A percentile compares a stretch with the other conserved stretches of the same genome.
These are phyloP conservation scores for Boletus semigastroideus DNA, from an alignment of 1,284 basidiomycete genomes.

Conservation along the genomic window DNA sequence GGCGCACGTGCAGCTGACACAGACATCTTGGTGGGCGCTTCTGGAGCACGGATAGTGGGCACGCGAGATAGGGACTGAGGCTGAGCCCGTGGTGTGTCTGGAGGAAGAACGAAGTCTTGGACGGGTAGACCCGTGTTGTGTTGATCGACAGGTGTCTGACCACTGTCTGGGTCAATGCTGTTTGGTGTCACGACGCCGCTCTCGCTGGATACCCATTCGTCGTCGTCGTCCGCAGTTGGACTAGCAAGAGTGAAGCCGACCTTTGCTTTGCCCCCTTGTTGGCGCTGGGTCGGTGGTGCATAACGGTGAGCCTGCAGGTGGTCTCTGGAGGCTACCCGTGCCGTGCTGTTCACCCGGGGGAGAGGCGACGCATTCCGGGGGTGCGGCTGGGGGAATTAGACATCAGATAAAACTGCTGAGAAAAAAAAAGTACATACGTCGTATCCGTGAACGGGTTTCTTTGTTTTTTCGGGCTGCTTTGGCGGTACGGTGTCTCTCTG, in stretches of 20 bases:
- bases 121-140: conserved; percentile 13
- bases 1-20: conserved; percentile 25
- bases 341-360: conserved; percentile 47
- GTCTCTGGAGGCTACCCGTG: conserved; percentile 52
- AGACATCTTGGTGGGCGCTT: conserved; percentile 25
- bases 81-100: conserved; percentile 31
- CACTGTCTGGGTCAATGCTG: conserved; percentile 44
- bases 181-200: conserved; percentile 70
- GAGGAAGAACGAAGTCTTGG: conserved; percentile 22
- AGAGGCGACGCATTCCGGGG: conserved; percentile 39
- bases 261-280: conserved; percentile 43
- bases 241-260: conserved; percentile 59
- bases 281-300: conserved; percentile 35
- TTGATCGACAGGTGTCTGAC: conserved; percentile 37
- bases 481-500: conserved; percentile 52
- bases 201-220: conserved; percentile 75
- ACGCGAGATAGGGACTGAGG: conserved; percentile 36
- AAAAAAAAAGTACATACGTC: conserved; percentile 41
- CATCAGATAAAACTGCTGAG: conserved; percentile 15
- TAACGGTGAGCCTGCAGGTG: conserved; percentile 40
- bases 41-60: conserved; percentile 33
- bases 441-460: conserved; percentile 44
- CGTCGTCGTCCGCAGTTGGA: conserved; percentile 52
- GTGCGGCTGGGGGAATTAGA: conserved; percentile 28
- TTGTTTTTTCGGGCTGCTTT: conserved; percentile 49